Percentiles rank a stretch among this genome's conserved stretches.
These are phyloP conservation scores for Prunus mongolica DNA, from an alignment of 306 rosid genomes.

Conservation along the genomic window DNA sequence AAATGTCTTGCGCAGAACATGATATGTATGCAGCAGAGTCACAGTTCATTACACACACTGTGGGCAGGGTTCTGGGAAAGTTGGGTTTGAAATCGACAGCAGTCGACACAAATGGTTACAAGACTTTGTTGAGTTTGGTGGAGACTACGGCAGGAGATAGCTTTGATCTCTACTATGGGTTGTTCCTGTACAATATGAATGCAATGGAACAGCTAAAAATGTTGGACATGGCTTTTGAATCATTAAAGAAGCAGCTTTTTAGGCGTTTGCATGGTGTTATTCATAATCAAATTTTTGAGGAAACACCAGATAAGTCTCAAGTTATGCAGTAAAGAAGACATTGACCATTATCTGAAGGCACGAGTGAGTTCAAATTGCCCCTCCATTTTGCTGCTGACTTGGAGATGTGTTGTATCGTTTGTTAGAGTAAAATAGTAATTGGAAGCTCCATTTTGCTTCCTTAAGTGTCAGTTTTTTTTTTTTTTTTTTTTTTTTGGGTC, in stretches of 20 bases:
- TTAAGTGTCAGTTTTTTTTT: too few relatives aligned
- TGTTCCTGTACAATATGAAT: constrained; percentile 79
- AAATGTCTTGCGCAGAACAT: constrained; percentile 7
- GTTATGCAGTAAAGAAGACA: neutral
- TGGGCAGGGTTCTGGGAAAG: constrained; percentile 75
- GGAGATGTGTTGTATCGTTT: too few relatives aligned
- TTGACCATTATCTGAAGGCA: too few relatives aligned
- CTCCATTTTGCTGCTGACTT: too few relatives aligned
- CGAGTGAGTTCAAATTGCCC: too few relatives aligned
- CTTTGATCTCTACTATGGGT: constrained; percentile 84
- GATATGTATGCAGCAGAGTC: constrained; percentile 23
- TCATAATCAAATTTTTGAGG: constrained; percentile 49
- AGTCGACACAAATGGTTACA: constrained; percentile 5
- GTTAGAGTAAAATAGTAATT: too few relatives aligned
- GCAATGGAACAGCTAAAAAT: constrained; percentile 76
- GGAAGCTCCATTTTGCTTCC: too few relatives aligned
- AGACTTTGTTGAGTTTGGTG: constrained; percentile 12
- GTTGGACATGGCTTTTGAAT: constrained; percentile 60
- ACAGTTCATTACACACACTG: constrained; percentile 65
- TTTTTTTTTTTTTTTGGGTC: too few relatives aligned
- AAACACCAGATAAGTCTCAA: constrained; percentile 22
- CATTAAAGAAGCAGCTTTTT: constrained; percentile 72
- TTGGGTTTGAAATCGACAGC: constrained; percentile 35
- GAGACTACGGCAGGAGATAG: constrained; percentile 85
- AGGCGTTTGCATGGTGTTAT: constrained; percentile 56